Conservation (phyloP, 78 protist species). For the Diacronema lutheri region DNA sequence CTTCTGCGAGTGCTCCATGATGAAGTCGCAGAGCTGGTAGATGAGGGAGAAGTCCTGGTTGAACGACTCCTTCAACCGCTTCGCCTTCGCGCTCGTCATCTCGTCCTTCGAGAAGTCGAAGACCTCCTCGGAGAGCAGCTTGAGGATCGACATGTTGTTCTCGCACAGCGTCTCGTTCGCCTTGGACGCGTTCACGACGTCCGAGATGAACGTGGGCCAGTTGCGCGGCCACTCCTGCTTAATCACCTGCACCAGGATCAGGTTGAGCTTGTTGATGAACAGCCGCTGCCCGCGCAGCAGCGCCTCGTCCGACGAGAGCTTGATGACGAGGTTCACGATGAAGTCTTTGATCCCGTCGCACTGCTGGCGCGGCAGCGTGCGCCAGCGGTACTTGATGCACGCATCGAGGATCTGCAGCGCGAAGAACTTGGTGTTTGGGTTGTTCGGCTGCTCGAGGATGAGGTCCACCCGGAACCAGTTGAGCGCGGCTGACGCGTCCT, state of each 20-base stretch:
- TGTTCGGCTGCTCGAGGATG: constrained; percentile 65
- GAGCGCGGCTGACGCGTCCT: constrained; percentile 8
- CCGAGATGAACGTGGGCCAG: constrained; percentile 93
- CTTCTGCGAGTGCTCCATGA: constrained; percentile 43
- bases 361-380: constrained; percentile 75
- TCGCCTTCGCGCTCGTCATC: constrained; percentile 79
- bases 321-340: constrained; percentile 78
- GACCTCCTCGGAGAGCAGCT: constrained; percentile 74
- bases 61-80: constrained; percentile 74
- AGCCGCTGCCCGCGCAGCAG: constrained; percentile 19
- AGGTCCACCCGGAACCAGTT: constrained; percentile 83
- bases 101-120: constrained; percentile 89
- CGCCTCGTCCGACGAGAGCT: constrained; percentile 48
- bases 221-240: constrained; percentile 87
- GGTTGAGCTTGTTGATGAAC: constrained; percentile 69
- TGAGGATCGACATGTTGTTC: constrained; percentile 92
- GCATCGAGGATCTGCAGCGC: constrained; percentile 70
- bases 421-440: constrained; percentile 51
- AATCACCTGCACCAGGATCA: constrained; percentile 86
- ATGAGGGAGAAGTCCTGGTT: constrained; percentile 81
- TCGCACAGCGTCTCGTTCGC: constrained; percentile 86
- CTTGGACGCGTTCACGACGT: constrained; percentile 77
- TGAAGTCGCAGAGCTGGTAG: constrained; percentile 73
- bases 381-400: constrained; percentile 76
- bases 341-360: constrained; percentile 74